Evolutionary conservation across 169 alveolate species (phyloP).

Genomic region (Neospora caninum): DNA sequence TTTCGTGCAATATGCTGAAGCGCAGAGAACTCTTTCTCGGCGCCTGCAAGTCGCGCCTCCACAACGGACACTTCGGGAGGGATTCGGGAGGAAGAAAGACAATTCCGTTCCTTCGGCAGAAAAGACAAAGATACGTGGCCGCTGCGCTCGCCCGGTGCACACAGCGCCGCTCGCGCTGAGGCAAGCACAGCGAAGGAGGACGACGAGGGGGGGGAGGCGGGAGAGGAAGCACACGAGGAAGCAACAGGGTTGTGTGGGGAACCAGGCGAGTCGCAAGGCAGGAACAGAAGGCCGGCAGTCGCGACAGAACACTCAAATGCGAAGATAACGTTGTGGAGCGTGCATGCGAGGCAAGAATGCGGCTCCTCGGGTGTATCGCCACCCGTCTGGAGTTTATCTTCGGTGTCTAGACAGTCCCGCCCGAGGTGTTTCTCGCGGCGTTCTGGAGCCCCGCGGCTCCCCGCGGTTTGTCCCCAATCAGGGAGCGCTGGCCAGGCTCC

Average conservation of each 20-base stretch:
- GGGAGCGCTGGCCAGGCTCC: no score
- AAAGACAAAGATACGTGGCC: not conserved
- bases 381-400: no score
- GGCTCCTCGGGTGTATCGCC: no score
- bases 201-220: not conserved
- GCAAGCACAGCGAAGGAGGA: not conserved
- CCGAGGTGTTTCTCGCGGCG: no score
- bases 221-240: not conserved
- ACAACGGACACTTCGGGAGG: not conserved
- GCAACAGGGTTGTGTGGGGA: not conserved
- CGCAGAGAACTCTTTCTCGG: not conserved
- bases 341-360: not conserved
- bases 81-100: not conserved
- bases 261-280: not conserved
- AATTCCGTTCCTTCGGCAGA: not conserved
- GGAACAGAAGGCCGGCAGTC: conserved; percentile 14
- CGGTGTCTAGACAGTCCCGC: no score
- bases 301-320: conserved; percentile 11
- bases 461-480: no score
- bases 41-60: not conserved
- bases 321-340: not conserved
- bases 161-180: not conserved
- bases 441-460: no score
- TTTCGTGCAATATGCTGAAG: not conserved
- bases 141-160: not conserved